These are phyloP conservation scores for Pleurotus salmoneostramineus DNA, from an alignment of 768 basidiomycete genomes.

Conservation along the genomic window DNA sequence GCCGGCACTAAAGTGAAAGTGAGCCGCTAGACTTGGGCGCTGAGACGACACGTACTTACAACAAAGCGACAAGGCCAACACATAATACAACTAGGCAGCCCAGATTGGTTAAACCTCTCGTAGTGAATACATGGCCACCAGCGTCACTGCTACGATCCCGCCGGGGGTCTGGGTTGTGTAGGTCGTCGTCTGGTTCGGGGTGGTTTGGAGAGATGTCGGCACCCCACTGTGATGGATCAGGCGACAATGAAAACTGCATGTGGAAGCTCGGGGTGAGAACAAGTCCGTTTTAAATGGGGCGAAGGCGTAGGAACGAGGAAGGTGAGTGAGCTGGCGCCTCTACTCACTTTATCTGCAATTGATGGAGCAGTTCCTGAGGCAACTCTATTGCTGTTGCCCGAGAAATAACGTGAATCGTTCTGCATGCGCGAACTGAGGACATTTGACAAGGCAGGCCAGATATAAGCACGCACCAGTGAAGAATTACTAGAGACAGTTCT, in stretches of 20 bases:
- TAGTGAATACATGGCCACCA: constrained; percentile 62
- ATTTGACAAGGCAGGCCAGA: constrained; percentile 2
- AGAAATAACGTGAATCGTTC: constrained; percentile 37
- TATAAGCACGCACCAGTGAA: constrained; percentile 34
- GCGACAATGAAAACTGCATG: constrained; percentile 66
- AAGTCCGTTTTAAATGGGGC: not conserved
- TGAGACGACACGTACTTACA: constrained; percentile 34
- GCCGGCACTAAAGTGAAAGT: constrained; percentile 40
- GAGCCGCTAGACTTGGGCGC: too few species aligned
- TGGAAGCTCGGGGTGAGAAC: not conserved
- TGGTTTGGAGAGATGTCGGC: constrained; percentile 56
- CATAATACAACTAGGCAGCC: constrained; percentile 61
- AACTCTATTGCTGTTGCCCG: constrained; percentile 23
- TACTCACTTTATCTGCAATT: constrained; percentile 55
- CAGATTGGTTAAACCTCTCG: constrained; percentile 67
- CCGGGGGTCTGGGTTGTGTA: constrained; percentile 72
- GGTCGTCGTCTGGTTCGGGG: constrained; percentile 61
- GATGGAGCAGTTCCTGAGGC: constrained; percentile 26
- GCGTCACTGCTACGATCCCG: constrained; percentile 54
- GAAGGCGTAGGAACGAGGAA: not conserved
- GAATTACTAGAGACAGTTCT: constrained; percentile 31
- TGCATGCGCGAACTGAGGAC: constrained; percentile 12
- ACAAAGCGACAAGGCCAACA: constrained; percentile 50
- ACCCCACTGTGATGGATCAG: constrained; percentile 73
- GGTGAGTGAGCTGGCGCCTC: too few species aligned